Base-by-base conservation (phyloP, 495 filamentous ascomycete genomes). In the Penicillium riverlandense region DNA sequence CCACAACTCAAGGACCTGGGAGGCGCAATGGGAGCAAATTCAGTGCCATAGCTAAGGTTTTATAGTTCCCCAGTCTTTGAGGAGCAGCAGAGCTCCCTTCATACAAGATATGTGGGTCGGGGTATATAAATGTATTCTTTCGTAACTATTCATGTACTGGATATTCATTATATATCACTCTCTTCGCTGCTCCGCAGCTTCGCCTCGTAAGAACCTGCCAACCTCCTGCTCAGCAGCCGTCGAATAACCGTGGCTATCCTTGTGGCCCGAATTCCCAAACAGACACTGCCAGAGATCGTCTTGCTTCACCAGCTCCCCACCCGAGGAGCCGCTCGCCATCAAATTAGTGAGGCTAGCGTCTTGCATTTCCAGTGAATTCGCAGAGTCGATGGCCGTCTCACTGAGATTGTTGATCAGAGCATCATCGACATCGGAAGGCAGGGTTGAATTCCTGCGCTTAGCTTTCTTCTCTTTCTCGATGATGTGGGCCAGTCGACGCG, bases 201-300 rank as follows among this genome's bases (percentile, higher is more conserved):
- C 67, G 5, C 57, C 72, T 50, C 71, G 63, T 42, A 75, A 44
- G 43, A 72, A 73, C 22, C 67, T 59, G 10, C 54, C 62, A 31
- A 74, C 61, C 41, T 71, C 72, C 30, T 59, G 45, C 38, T 67
- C 63, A 11, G 67, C 65, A 36, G 60, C 57, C 2, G 41, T 38
- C 8, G 53, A 45, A 11, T 42, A 28, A 36, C 48, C 43, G 34
- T 49, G 42, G 12, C 43, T 41, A 43, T 49, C 37, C 43, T 60
- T 62, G 7, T 46, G 55, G 30, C 41, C 57, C 6, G 55, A 47
- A 15, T 65, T 58, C 11, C 83, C 83, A 71, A 96, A 96, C 8
- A 96, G 65, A 67, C 91, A 97, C 38, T 78, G 78, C 91, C 90
- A 96, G 27, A 97, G 62, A 63, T 96, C 91, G 33, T 84, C 78